Conservation (phyloP, 148 eudicot species). For the Drosera capensis region DNA sequence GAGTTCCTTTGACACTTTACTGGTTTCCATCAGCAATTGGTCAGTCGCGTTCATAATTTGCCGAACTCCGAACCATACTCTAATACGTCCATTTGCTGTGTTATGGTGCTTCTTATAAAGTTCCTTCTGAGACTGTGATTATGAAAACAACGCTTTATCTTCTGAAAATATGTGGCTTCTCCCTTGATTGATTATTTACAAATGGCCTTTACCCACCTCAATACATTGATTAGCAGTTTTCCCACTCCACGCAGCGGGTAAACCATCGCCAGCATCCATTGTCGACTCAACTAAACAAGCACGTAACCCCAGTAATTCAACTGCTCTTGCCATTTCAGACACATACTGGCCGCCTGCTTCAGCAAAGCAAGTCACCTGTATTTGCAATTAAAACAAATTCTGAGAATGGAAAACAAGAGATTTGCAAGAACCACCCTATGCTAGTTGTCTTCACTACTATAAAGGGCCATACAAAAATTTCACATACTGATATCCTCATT, state of each 20-base stretch:
- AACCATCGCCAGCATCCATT: conserved; percentile 84
- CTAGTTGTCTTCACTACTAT: no score
- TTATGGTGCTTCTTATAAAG: conserved; percentile 54
- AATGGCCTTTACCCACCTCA: conserved; percentile 27
- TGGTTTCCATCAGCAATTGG: conserved; percentile 54
- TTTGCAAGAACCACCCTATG: not conserved
- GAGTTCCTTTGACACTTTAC: conserved; percentile 49
- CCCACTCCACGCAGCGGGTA: conserved; percentile 53
- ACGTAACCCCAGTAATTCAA: conserved; percentile 59
- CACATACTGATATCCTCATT: not conserved
- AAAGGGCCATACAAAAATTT: no score
- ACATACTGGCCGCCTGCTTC: conserved; percentile 97
- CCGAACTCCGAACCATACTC: conserved; percentile 82
- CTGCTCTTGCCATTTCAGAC: conserved; percentile 78
- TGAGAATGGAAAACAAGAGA: not conserved
- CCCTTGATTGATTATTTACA: not conserved
- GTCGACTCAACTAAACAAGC: conserved; percentile 72
- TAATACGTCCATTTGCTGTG: conserved; percentile 75
- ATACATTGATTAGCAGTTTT: conserved; percentile 58
- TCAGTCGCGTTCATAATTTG: conserved; percentile 92
- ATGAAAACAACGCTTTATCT: conserved; percentile 14
- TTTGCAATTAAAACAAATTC: not conserved
- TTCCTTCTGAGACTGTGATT: conserved; percentile 57
- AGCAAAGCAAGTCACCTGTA: conserved; percentile 86
- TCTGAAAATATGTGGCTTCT: not conserved